phyloP scores from a whole-genome alignment of 768 basidiomycete species.

The Sarcodon aspratus region DNA sequence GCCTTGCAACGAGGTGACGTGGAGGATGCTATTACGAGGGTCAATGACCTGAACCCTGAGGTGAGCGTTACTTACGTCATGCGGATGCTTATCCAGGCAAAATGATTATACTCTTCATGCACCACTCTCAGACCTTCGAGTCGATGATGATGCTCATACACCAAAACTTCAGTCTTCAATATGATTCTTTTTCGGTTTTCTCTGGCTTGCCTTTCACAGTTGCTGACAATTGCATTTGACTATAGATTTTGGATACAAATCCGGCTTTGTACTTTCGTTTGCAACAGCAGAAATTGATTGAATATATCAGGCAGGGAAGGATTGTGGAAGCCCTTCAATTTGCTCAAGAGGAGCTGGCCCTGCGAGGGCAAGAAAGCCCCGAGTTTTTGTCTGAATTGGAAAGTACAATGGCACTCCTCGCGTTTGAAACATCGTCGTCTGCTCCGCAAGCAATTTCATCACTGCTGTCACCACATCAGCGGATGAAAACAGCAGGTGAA shows the following conservation, averaged over 20 bases:
- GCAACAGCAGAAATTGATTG: conserved; percentile 93
- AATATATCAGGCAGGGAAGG: conserved; percentile 77
- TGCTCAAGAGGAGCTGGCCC: conserved; percentile 90
- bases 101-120: conserved; percentile 96
- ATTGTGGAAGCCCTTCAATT: conserved; percentile 77
- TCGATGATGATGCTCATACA: conserved; percentile 75
- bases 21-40: conserved; percentile 88
- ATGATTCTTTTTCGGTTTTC: conserved; percentile 40
- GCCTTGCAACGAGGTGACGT: conserved; percentile 91
- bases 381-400: conserved; percentile 90
- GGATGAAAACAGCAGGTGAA: conserved; percentile 91
- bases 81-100: conserved; percentile 12
- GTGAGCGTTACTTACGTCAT: conserved; percentile 37
- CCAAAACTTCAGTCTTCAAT: conserved; percentile 96
- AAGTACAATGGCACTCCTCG: conserved; percentile 87
- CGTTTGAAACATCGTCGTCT: conserved; percentile 55
- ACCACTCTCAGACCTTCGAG: conserved; percentile 88
- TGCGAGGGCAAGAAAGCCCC: conserved; percentile 88
- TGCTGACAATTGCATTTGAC: conserved; percentile 11
- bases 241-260: conserved; percentile 92
- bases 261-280: conserved; percentile 90
- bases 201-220: conserved; percentile 1
- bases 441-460: conserved; percentile 63
- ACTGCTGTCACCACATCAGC: conserved; percentile 74
- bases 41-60: conserved; percentile 95